Evolutionary conservation across 2,329 filamentous ascomycete species (phyloP), one percentile per base, ranked within the genome.

Genomic region (Sporothrix euskadiensis): DNA sequence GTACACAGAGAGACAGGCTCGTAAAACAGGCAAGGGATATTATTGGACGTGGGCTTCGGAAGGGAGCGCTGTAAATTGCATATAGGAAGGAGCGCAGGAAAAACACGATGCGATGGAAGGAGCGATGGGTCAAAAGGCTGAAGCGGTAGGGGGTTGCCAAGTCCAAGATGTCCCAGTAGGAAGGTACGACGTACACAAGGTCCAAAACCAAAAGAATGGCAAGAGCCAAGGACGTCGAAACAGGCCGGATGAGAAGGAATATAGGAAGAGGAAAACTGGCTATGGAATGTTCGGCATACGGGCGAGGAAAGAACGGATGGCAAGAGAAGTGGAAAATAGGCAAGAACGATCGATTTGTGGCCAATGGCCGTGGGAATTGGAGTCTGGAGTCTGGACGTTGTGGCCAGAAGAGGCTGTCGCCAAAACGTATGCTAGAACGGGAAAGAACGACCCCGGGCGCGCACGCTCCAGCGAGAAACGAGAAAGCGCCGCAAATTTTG

Each of bases 351-450:
- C 39, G 35, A 39, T n/a, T 54, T 69, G 71, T 22, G 30, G 59
- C 72, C 66, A 71, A 71, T 71, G 57, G 68, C 57, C 68, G 47
- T 59, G 69, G 69, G 61, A 39, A 66, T 30, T 66, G 61, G 61
- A 32, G 47, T 12, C 65, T 30, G 44, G 47, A 61, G 30, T 19
- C 22, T 56, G n/a, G 59, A 65, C 8, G 39, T 26, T 65, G 39
- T 65, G 39, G 39, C 59, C 59, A 35, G 57, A 63, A 22, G 35
- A 71, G 72, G 72, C 72, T 73, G 59, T 73, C 72, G 68, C 59
- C 30, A 61, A 73, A 68, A 69, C 35, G 47, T 8, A 56, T 44
- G 49, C 71, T 73, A 41, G 71, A 69, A 73, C 41, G 49, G 73
- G 61, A 63, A 61, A 52, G 30, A 61, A 16, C 47, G 22, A 68